phyloP scores from a whole-genome alignment of 441 rosid genomes.

The Croton setiger region DNA sequence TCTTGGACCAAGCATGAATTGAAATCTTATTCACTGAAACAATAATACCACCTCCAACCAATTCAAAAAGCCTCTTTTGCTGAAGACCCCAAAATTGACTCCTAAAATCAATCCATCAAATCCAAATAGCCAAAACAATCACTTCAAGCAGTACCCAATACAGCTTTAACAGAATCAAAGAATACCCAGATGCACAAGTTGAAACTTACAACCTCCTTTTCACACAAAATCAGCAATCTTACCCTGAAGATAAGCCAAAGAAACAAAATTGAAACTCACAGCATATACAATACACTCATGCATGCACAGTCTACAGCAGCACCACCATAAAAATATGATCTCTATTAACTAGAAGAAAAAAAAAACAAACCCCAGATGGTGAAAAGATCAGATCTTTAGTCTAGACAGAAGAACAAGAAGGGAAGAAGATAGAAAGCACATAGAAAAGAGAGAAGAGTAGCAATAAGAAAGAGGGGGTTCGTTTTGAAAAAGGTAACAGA shows the following conservation, averaged over 20 bases:
- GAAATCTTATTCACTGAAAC: conserved; percentile 29
- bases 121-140: conserved; percentile 31
- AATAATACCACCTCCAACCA: conserved; percentile 14
- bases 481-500: conserved; percentile 14
- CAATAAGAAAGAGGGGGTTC: conserved; percentile 10
- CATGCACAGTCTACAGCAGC: conserved; percentile 5
- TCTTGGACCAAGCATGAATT: conserved; percentile 53
- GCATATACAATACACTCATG: conserved; percentile 7
- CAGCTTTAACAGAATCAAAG: conserved; percentile 30
- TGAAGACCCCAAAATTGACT: conserved; percentile 17
- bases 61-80: conserved; percentile 21
- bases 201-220: conserved; percentile 29
- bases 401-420: conserved; percentile 11
- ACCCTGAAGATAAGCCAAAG: conserved; percentile 16
- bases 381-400: conserved; percentile 32
- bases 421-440: conserved; percentile 22
- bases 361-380: conserved; percentile 20
- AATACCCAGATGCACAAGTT: conserved; percentile 40
- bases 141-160: conserved; percentile 36
- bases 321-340: conserved; percentile 7
- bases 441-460: conserved; percentile 27
- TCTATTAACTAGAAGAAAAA: conserved; percentile 15
- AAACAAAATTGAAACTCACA: not conserved
- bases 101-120: conserved; percentile 30
- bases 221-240: conserved; percentile 22